A percentile compares a stretch with the other conserved stretches of the same genome.
Evolutionary conservation across 2,329 filamentous ascomycete genomes (phyloP).

Genomic region (Hymenotorrendiella dingleyae): DNA sequence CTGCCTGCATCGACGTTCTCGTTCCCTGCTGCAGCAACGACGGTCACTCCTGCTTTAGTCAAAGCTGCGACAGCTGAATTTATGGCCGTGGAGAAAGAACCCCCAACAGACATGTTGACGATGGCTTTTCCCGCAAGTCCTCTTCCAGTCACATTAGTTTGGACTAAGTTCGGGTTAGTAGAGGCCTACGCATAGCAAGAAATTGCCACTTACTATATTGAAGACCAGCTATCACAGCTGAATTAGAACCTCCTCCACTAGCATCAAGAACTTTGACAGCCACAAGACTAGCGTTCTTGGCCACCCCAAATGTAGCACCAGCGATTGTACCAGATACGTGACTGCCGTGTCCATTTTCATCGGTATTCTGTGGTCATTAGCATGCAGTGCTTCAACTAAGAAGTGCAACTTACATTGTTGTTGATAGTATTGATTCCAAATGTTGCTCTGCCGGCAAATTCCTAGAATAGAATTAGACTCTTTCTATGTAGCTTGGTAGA

Average conservation of each 20-base stretch:
- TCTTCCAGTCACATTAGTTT: conserved; percentile 24
- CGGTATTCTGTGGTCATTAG: conserved; percentile 24
- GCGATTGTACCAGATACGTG: conserved; percentile 37
- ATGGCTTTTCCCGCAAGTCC: conserved; percentile 12
- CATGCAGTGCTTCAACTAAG: not conserved
- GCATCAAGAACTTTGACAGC: conserved; percentile 35
- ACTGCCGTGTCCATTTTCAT: conserved; percentile 37
- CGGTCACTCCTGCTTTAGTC: conserved; percentile 39
- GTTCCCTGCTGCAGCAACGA: conserved; percentile 51
- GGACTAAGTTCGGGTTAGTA: not conserved
- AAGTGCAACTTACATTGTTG: conserved; percentile 2
- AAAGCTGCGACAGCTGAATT: conserved; percentile 27
- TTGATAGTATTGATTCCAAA: conserved; percentile 31
- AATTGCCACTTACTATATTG: conserved; percentile 38
- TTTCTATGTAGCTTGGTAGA: not conserved
- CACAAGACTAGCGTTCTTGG: conserved; percentile 32
- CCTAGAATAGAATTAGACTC: conserved; percentile 7
- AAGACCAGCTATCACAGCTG: conserved; percentile 51
- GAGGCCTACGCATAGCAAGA: too few species aligned
- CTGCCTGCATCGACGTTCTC: conserved; percentile 33
- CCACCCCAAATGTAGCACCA: conserved; percentile 34
- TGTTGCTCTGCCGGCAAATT: conserved; percentile 33
- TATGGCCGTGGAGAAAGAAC: not conserved
- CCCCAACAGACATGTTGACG: conserved; percentile 39
- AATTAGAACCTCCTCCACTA: conserved; percentile 40